Base-by-base conservation (phyloP, 1,284 basidiomycete species). In the Limonomyces culmigenus region DNA sequence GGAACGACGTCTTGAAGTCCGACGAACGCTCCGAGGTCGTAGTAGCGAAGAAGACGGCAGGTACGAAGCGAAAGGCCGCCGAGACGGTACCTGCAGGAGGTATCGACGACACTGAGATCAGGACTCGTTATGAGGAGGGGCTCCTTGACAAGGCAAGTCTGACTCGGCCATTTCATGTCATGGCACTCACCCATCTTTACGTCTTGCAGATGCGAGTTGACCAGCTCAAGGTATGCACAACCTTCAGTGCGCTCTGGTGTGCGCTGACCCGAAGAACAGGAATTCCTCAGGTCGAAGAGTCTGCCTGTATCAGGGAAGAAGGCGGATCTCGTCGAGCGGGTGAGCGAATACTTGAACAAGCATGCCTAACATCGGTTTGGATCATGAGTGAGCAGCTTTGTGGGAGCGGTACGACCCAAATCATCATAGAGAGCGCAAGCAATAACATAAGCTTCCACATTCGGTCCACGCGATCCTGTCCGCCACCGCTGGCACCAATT, bases 61-160 rank as follows among this genome's bases (percentile, higher is more conserved):
- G 72, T 16, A 61, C 61, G 33, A 85, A 79, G 55, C 67, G 81
- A 45, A 74, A 84, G 52, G 60, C 74, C 46, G 72, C 84, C 53
- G 44, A 74, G 62, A 17, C 12, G 29, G 16, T 37, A 20, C 13
- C 5, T 19, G 14, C 14, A 25, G 33, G 29, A 15, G 20, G 27
- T 29, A 21, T 19, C 4, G 10, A 4, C 13, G 41, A 33, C 33
- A 42, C 20, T 36, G 36, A 29, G 15, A 14, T 39, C 8, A 36
- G 12, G 29, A 17, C 35, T 38, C 29, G 31, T 41, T 17, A 27
- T 32, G 38, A 32, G 16, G 31, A 14, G 43, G 76, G 77, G 70
- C 2, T 59, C 55, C 14, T 56, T 88, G 31, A 55, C 45, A 27
- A 27, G 23, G n/a, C 39, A 87, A 84, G 64, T 83, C 81, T 41